A percentile compares a stretch with the other conserved stretches of the same genome.
Evolutionary conservation across 2,329 filamentous ascomycete species (phyloP).

Genomic region (Aspergillus sp.): DNA sequence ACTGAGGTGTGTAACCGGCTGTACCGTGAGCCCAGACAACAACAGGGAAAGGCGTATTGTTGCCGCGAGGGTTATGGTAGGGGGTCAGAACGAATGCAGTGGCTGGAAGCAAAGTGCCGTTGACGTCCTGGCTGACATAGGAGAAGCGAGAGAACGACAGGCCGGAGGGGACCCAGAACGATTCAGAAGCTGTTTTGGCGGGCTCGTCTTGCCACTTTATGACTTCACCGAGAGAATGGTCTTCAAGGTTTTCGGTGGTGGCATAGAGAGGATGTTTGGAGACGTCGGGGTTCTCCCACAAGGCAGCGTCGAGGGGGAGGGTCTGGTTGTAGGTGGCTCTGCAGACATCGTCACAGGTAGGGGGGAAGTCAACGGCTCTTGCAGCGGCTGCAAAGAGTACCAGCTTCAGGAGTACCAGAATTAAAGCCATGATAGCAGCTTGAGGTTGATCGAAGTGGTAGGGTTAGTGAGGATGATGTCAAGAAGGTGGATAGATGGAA

Average conservation of each 20-base stretch:
- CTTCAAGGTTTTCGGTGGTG: not conserved
- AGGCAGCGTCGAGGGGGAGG: not conserved
- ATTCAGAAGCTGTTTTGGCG: not conserved
- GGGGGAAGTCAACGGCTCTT: not conserved
- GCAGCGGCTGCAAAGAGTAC: not conserved
- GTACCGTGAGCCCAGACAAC: slow-evolving; percentile 50
- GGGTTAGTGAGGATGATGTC: too few relatives aligned
- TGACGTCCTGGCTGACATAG: slow-evolving; percentile 48
- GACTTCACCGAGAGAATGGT: not conserved
- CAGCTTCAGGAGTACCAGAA: not conserved
- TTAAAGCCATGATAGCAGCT: not conserved
- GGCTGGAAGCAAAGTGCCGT: slow-evolving; percentile 48
- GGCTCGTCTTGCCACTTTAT: not conserved
- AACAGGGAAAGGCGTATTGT: slow-evolving; percentile 20
- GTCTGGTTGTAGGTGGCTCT: not conserved
- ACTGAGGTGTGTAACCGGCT: slow-evolving; percentile 40
- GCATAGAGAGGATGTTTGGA: not conserved
- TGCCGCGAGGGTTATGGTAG: slow-evolving; percentile 25
- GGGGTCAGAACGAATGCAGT: slow-evolving; percentile 55
- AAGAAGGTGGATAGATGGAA: too few relatives aligned
- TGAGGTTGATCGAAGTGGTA: not conserved
- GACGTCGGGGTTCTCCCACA: not conserved
- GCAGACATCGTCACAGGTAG: not conserved
- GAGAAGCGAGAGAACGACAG: slow-evolving; percentile 48
- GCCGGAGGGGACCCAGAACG: slow-evolving; percentile 11